phyloP scores from a whole-genome alignment of 352 stramenopile genomes.

The Phytophthora ramorum region DNA sequence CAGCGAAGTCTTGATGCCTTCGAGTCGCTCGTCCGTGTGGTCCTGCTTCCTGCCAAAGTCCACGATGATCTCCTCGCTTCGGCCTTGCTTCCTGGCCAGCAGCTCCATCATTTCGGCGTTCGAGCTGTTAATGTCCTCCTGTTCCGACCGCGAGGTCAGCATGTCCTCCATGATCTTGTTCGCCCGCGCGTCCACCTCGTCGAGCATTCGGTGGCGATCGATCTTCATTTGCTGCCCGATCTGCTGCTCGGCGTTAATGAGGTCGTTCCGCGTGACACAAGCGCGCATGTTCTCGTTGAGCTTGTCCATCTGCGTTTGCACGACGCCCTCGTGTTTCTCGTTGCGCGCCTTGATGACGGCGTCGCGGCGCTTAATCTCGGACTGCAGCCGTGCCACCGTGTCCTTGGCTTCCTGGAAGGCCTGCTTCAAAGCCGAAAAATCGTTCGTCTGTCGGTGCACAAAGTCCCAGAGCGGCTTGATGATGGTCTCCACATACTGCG shows the following conservation, averaged over 20 bases:
- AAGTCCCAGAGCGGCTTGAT: constrained; percentile 80
- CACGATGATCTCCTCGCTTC: constrained; percentile 62
- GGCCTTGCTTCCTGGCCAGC: constrained; percentile 56
- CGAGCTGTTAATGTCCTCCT: constrained; percentile 86
- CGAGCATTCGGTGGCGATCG: constrained; percentile 59
- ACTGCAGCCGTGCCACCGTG: constrained; percentile 71
- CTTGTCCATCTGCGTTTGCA: constrained; percentile 82
- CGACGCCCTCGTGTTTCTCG: constrained; percentile 71
- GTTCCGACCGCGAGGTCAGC: constrained; percentile 62
- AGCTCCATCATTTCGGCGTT: constrained; percentile 71
- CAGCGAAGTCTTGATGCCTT: constrained; percentile 54
- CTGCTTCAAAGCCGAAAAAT: constrained; percentile 66
- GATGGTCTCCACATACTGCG: constrained; percentile 38
- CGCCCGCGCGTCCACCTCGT: constrained; percentile 64
- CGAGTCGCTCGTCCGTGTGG: constrained; percentile 35
- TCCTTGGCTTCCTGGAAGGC: constrained; percentile 78
- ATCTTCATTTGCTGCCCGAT: constrained; percentile 81
- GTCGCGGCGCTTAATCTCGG: constrained; percentile 85
- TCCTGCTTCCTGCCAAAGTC: constrained; percentile 65
- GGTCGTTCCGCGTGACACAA: constrained; percentile 80
- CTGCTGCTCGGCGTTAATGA: constrained; percentile 77
- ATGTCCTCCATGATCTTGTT: constrained; percentile 78
- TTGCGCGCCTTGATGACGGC: constrained; percentile 80
- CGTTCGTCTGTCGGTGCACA: constrained; percentile 83
- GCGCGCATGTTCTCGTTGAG: constrained; percentile 76